phyloP scores from a whole-genome alignment of 2,329 filamentous ascomycete species.

The Monosporascus sp. region DNA sequence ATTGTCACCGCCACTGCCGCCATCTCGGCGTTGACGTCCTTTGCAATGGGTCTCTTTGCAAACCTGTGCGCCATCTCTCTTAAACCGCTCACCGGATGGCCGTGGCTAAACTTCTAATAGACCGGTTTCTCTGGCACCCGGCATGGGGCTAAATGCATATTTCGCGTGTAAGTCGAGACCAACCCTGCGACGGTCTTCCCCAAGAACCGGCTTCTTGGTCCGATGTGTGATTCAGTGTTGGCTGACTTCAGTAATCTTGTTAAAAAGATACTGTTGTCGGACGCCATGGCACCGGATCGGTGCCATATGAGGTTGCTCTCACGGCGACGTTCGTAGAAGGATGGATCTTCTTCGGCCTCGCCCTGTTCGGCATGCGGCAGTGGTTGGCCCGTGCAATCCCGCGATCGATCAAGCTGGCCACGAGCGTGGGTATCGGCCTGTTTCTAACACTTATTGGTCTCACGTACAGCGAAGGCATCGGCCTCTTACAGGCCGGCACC shows the following conservation, averaged over 20 bases:
- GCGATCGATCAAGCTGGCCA: constrained; percentile 79
- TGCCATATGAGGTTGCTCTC: constrained; percentile 70
- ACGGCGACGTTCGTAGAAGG: constrained; percentile 88
- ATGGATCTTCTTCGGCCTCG: constrained; percentile 76
- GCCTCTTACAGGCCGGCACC: constrained; percentile 63
- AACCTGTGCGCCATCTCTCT: constrained; percentile 53
- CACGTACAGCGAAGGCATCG: constrained; percentile 79
- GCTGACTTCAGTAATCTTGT: not conserved
- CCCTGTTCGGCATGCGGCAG: constrained; percentile 75
- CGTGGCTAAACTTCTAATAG: constrained; percentile 19
- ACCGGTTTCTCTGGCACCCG: constrained; percentile 66
- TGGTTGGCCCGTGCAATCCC: constrained; percentile 84
- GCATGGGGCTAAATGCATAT: constrained; percentile 82
- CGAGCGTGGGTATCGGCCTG: constrained; percentile 78
- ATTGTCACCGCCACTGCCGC: constrained; percentile 81
- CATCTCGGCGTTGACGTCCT: constrained; percentile 72
- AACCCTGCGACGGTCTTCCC: constrained; percentile 32
- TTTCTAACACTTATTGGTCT: constrained; percentile 73
- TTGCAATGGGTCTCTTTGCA: constrained; percentile 77
- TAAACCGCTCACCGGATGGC: not conserved
- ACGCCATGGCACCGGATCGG: constrained; percentile 64
- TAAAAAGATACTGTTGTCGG: constrained; percentile 56
- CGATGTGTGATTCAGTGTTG: not conserved
- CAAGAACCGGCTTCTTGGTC: not conserved
- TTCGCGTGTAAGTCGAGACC: constrained; percentile 56